Percentiles rank a stretch among this genome's conserved stretches.
These are phyloP conservation scores for Cladophialophora yegresii DNA, from an alignment of 2,329 filamentous ascomycete species.

Conservation along the genomic window DNA sequence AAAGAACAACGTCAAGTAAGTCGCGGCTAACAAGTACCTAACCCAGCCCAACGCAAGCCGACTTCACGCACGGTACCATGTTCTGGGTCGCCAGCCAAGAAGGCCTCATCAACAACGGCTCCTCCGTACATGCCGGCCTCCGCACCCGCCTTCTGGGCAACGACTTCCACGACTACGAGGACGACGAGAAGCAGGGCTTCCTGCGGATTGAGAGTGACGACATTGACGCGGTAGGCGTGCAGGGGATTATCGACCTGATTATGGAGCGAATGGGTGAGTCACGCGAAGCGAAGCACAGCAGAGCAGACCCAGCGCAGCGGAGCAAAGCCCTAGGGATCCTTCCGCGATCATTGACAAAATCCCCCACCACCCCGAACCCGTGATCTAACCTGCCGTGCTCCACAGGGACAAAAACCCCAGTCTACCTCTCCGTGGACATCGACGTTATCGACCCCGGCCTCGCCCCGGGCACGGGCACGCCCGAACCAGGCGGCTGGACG, in stretches of 20 bases:
- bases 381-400: neutral
- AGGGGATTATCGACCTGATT: constrained; percentile 70
- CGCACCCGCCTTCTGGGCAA: constrained; percentile 71
- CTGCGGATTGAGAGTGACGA: constrained; percentile 79
- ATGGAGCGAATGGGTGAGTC: constrained; percentile 64
- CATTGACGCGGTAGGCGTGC: constrained; percentile 77
- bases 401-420: constrained; percentile 63
- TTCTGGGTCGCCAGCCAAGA: constrained; percentile 86
- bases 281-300: neutral
- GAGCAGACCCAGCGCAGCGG: neutral
- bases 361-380: neutral
- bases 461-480: constrained; percentile 77
- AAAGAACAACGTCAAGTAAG: too few relatives aligned
- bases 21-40: neutral
- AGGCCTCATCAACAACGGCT: constrained; percentile 72
- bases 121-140: constrained; percentile 78
- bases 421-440: constrained; percentile 80
- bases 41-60: constrained; percentile 57
- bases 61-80: constrained; percentile 88
- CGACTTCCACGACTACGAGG: constrained; percentile 68
- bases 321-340: neutral
- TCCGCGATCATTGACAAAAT: neutral
- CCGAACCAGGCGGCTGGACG: constrained; percentile 89
- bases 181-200: constrained; percentile 77
- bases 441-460: constrained; percentile 75